Evolutionary conservation across 1,284 basidiomycete species (phyloP), one percentile per base, ranked within the genome.

Genomic region (Boletus mariae): DNA sequence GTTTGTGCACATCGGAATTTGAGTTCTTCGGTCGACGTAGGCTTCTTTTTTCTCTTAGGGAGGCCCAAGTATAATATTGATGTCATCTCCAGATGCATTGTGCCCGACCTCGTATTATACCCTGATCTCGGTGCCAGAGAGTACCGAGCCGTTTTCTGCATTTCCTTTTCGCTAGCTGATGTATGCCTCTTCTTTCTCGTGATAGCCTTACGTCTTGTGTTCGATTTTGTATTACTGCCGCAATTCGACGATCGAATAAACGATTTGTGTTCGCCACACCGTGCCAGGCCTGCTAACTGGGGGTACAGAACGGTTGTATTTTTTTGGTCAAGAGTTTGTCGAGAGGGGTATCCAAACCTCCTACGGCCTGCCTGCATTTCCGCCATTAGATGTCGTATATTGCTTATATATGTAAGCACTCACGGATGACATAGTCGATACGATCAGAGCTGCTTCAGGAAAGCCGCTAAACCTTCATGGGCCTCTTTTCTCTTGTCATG

Each of bases 381-480:
- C n/a, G 37, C n/a, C 9, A 20, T 38, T 17, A 38, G 37, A 38
- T 20, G 20, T 10, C 17, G 15, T 10, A 38, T 38, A 38, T 20
- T 17, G 4, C 3, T 9, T 15, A 20, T 10, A 48, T 3, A 49
- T 49, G 13, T 9, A 43, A 26, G 9, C n/a, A 44, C 26, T 23
- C 54, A 54, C 49, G 0, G 26, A 17, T 15, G 15, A 26, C 31
- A 29, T n/a, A 41, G 5, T 26, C 9, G 17, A 20, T 20, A 23
- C 17, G 2, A 34, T 58, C 46, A 66, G 23, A 83, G 71, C 41
- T 71, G 70, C 59, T 71, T 74, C 55, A 87, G 66, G 68, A 89
- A 87, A 45, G 79, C 77, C 8, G 81, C 78, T 23, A 89, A 68
- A 38, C 75, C 75, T 29, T 67, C 66, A n/a, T 64, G 49, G 49